Percentiles rank a stretch among this genome's conserved stretches.
phyloP scores from a whole-genome alignment of 2,329 filamentous ascomycete species.

The Dothistroma pini region DNA sequence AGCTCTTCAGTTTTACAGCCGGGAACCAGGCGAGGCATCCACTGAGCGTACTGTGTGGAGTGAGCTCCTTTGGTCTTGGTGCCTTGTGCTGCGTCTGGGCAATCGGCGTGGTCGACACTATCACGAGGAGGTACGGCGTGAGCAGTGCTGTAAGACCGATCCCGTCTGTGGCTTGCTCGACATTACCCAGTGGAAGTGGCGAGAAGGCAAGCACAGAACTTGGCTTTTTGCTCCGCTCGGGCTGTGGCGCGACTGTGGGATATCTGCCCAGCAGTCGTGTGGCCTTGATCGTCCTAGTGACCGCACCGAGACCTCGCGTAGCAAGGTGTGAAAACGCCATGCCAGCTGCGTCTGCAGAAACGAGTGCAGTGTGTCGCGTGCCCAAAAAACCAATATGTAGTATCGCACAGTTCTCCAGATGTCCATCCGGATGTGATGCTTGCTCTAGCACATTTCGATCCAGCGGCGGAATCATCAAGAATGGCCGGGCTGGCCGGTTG shows the following conservation, averaged over 20 bases:
- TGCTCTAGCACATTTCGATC: conserved; percentile 59
- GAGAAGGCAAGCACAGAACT: conserved; percentile 94
- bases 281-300: conserved; percentile 82
- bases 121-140: conserved; percentile 90
- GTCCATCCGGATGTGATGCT: conserved; percentile 71
- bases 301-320: conserved; percentile 79
- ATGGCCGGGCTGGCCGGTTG: conserved; percentile 73
- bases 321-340: conserved; percentile 99
- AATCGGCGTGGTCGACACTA: conserved; percentile 93
- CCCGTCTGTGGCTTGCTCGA: conserved; percentile 79
- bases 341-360: conserved; percentile 88
- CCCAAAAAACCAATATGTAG: conserved; percentile 94
- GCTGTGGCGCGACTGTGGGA: conserved; percentile 62
- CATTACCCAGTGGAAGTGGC: conserved; percentile 86
- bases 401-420: conserved; percentile 71
- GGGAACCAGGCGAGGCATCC: conserved; percentile 97
- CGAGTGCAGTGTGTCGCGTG: conserved; percentile 86
- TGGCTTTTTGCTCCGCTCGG: conserved; percentile 72
- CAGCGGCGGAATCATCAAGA: conserved; percentile 79
- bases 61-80: conserved; percentile 83
- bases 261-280: conserved; percentile 89
- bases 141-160: conserved; percentile 92
- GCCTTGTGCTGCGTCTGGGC: conserved; percentile 97
- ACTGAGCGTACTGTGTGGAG: conserved; percentile 84
- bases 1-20: conserved; percentile 81